Evolutionary conservation across 129 eudicot genomes (phyloP).

Genomic region (Ambrosia trifida): DNA sequence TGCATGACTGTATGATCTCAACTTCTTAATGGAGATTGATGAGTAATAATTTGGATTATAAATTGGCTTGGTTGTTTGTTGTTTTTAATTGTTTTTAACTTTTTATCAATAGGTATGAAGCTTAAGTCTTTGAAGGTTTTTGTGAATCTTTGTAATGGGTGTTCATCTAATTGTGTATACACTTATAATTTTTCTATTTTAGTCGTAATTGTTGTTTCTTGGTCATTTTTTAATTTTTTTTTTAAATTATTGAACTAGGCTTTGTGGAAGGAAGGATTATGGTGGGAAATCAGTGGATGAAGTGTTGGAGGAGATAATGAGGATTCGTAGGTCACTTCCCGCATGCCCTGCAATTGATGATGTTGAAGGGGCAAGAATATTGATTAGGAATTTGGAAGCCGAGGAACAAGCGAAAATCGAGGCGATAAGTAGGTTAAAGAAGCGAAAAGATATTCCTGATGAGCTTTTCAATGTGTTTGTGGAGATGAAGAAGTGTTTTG

Average conservation of each 20-base stretch:
- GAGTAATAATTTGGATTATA: no score
- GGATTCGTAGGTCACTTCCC: constrained; percentile 65
- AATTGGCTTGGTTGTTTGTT: no score
- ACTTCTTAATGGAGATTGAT: no score
- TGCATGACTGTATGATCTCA: no score
- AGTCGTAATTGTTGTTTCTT: not conserved
- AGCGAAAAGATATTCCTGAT: constrained; percentile 57
- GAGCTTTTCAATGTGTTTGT: constrained; percentile 56
- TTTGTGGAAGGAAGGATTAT: constrained; percentile 43
- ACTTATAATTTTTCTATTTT: no score
- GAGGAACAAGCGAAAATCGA: constrained; percentile 66
- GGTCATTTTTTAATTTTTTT: no score
- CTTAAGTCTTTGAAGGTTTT: no score
- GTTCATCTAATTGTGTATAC: no score
- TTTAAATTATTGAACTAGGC: constrained; percentile 7
- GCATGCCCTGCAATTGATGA: constrained; percentile 78
- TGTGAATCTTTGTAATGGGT: no score
- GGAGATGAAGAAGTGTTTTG: constrained; percentile 66
- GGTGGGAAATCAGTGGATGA: constrained; percentile 59
- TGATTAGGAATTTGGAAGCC: constrained; percentile 59
- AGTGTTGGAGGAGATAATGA: constrained; percentile 76
- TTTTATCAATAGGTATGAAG: no score
- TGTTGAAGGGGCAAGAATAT: constrained; percentile 66
- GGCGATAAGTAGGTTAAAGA: constrained; percentile 49
- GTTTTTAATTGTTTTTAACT: no score